Percentiles rank a stretch among this genome's conserved stretches.
phyloP scores from a whole-genome alignment of 345 rosid species.

The Citrus trifoliata region DNA sequence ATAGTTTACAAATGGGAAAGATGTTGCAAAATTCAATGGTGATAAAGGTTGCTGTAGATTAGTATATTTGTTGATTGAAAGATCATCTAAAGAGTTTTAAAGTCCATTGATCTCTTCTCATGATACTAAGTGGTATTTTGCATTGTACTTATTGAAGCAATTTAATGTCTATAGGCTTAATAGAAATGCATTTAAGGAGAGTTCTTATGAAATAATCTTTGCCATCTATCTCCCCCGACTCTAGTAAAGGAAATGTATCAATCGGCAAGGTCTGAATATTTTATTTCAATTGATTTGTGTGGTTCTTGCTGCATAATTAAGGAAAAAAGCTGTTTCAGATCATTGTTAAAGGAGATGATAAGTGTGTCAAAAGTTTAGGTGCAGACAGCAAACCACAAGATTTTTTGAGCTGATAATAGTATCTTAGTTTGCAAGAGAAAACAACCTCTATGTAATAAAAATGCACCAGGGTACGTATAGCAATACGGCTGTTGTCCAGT shows the following conservation, averaged over 20 bases:
- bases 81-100: not conserved
- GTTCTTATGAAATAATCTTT: not conserved
- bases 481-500: not conserved
- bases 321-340: not conserved
- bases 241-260: not conserved
- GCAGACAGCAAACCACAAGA: not conserved
- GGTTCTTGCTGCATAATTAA: not conserved
- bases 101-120: not conserved
- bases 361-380: not conserved
- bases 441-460: not conserved
- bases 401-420: not conserved
- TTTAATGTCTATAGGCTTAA: not conserved
- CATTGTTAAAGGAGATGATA: not conserved
- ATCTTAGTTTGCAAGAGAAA: not conserved
- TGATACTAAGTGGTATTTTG: not conserved
- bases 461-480: not conserved
- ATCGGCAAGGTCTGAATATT: not conserved
- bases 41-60: not conserved
- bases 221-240: not conserved
- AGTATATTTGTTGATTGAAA: not conserved
- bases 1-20: not conserved
- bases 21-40: not conserved
- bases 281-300: not conserved
- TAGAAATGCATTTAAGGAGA: not conserved
- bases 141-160: not conserved